Evolutionary conservation across 2,329 filamentous ascomycete species (phyloP).

Genomic region (Malbranchea zuffiana): DNA sequence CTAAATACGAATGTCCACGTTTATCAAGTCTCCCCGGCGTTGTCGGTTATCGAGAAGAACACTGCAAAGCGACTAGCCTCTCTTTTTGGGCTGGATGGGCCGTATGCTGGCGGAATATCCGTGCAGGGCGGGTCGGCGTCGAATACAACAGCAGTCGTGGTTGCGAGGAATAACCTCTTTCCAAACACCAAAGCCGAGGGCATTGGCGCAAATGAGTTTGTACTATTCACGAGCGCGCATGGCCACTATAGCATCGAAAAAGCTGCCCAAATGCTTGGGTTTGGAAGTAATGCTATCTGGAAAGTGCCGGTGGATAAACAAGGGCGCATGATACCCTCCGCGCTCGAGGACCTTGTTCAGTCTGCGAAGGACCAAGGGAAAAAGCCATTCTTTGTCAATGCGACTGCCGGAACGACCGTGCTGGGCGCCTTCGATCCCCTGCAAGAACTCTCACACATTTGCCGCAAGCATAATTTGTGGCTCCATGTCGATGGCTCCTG

Average conservation of each 20-base stretch:
- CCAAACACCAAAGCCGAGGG: conserved; percentile 66
- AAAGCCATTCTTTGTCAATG: conserved; percentile 89
- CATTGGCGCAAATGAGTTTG: conserved; percentile 54
- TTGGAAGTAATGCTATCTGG: conserved; percentile 65
- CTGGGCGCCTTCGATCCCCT: conserved; percentile 82
- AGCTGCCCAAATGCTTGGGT: conserved; percentile 78
- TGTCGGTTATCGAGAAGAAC: conserved; percentile 78
- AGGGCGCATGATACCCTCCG: conserved; percentile 60
- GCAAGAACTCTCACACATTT: conserved; percentile 56
- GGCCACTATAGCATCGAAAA: conserved; percentile 95
- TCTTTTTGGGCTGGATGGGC: conserved; percentile 64
- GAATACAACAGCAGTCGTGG: conserved; percentile 73
- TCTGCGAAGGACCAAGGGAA: conserved; percentile 55
- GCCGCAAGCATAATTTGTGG: conserved; percentile 65
- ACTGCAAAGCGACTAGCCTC: conserved; percentile 62
- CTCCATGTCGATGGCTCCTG: conserved; percentile 86
- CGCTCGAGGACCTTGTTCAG: conserved; percentile 52
- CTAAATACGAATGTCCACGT: conserved; percentile 94
- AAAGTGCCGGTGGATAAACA: conserved; percentile 59
- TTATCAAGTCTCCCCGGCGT: conserved; percentile 81
- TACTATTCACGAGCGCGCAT: conserved; percentile 78
- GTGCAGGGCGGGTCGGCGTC: conserved; percentile 73
- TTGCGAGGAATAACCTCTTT: conserved; percentile 77
- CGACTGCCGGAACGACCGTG: conserved; percentile 89
- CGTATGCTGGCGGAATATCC: conserved; percentile 58